Evolutionary conservation across 73 alveolate genomes (phyloP).

Genomic region (Paramecium bursaria): DNA sequence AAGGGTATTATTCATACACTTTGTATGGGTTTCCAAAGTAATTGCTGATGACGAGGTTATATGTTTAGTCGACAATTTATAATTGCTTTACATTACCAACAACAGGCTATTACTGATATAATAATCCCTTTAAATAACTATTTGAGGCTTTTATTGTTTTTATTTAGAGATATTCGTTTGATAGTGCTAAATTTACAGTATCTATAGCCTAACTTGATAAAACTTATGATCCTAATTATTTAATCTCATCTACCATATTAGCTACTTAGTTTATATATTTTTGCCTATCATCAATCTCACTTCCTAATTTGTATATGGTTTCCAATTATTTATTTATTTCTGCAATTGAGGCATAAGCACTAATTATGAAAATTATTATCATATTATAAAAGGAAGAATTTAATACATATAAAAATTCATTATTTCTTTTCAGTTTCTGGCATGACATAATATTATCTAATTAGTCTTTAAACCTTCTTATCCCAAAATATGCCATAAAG

Average conservation of each 20-base stretch:
- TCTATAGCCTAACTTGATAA: neutral
- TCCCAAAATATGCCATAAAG: neutral
- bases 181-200: neutral
- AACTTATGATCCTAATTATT: neutral
- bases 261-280: neutral
- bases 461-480: neutral
- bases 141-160: neutral
- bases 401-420: too few species aligned
- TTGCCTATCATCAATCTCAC: neutral
- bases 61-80: neutral
- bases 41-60: neutral
- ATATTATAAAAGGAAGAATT: too few species aligned
- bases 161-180: too few species aligned
- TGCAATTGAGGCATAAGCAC: too few species aligned
- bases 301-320: too few species aligned
- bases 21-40: neutral
- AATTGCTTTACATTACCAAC: neutral
- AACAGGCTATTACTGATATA: neutral
- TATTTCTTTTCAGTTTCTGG: too few species aligned
- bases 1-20: neutral
- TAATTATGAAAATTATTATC: too few species aligned
- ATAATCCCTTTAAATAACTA: too few species aligned
- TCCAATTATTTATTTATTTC: too few species aligned
- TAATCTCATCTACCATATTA: neutral
- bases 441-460: too few species aligned